These are phyloP conservation scores for Patellaria atrata DNA, from an alignment of 495 filamentous ascomycete species.

Conservation along the genomic window DNA sequence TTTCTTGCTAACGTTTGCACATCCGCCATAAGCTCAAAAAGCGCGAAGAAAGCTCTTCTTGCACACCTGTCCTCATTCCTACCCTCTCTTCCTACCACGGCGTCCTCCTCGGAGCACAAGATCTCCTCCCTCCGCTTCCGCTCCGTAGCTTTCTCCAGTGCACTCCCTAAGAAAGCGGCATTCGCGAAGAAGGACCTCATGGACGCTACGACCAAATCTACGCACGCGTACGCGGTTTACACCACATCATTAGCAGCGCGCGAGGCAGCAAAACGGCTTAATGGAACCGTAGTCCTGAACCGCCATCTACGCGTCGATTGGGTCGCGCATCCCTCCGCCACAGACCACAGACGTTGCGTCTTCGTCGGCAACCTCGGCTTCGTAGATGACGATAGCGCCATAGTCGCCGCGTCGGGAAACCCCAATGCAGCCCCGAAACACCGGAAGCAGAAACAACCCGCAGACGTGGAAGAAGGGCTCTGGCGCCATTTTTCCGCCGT, in stretches of 20 bases:
- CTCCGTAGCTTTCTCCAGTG: conserved; percentile 65
- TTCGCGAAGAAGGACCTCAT: conserved; percentile 71
- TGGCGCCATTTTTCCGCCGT: conserved; percentile 74
- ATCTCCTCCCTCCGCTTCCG: conserved; percentile 86
- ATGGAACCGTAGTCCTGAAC: conserved; percentile 70
- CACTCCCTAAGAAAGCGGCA: conserved; percentile 80
- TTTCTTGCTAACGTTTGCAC: conserved; percentile 87
- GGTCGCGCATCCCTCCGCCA: conserved; percentile 70
- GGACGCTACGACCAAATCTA: conserved; percentile 78
- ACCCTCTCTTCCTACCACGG: conserved; percentile 26
- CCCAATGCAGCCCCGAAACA: conserved; percentile 41
- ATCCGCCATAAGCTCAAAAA: conserved; percentile 64
- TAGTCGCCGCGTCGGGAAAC: conserved; percentile 39
- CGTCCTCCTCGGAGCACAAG: conserved; percentile 39
- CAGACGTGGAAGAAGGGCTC: conserved; percentile 87
- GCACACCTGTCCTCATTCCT: conserved; percentile 49
- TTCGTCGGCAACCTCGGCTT: conserved; percentile 96
- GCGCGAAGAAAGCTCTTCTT: conserved; percentile 60
- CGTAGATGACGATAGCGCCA: conserved; percentile 63
- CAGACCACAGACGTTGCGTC: conserved; percentile 77
- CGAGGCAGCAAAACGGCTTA: conserved; percentile 61
- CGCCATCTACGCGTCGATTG: conserved; percentile 83
- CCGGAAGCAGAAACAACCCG: conserved; percentile 48
- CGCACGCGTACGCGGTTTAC: conserved; percentile 90
- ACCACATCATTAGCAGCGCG: conserved; percentile 55